Percentiles rank a stretch among this genome's conserved stretches.
These are phyloP conservation scores for Colletotrichum sp. DNA, from an alignment of 2,329 filamentous ascomycete species.

Conservation along the genomic window DNA sequence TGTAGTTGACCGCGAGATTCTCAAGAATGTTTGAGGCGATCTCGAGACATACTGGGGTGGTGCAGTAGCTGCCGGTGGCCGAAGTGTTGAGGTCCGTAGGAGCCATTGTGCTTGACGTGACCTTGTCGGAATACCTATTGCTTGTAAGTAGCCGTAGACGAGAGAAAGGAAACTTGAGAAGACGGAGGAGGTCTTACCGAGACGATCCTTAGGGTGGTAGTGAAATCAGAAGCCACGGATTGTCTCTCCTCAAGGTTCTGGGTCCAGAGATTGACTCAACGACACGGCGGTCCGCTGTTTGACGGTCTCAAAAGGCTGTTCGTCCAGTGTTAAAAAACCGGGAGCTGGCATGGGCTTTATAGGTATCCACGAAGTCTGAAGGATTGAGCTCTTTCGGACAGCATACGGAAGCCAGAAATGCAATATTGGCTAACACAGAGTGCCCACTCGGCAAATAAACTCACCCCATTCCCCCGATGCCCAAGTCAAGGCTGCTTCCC, in stretches of 20 bases:
- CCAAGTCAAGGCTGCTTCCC: background rate
- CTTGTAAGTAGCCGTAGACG: background rate
- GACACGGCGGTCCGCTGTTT: background rate
- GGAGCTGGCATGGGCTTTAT: background rate
- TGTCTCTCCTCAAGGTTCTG: background rate
- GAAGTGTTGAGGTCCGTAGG: background rate
- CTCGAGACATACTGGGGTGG: conserved; percentile 30
- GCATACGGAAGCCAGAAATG: background rate
- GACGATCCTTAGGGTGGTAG: background rate
- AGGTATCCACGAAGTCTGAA: background rate
- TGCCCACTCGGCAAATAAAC: background rate
- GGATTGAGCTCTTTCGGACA: background rate
- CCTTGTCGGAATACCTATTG: background rate
- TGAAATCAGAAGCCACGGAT: background rate
- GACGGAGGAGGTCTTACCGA: background rate
- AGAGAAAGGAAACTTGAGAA: background rate
- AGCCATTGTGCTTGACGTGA: background rate
- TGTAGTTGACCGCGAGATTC: conserved; percentile 48
- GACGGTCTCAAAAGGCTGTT: background rate
- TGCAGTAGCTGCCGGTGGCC: conserved; percentile 16
- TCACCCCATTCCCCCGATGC: too few species aligned
- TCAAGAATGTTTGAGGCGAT: conserved; percentile 30
- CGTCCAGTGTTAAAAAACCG: background rate
- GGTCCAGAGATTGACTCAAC: background rate
- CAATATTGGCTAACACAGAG: background rate